These are phyloP conservation scores for Prunus campanulata DNA, from an alignment of 306 rosid genomes.

Conservation along the genomic window DNA sequence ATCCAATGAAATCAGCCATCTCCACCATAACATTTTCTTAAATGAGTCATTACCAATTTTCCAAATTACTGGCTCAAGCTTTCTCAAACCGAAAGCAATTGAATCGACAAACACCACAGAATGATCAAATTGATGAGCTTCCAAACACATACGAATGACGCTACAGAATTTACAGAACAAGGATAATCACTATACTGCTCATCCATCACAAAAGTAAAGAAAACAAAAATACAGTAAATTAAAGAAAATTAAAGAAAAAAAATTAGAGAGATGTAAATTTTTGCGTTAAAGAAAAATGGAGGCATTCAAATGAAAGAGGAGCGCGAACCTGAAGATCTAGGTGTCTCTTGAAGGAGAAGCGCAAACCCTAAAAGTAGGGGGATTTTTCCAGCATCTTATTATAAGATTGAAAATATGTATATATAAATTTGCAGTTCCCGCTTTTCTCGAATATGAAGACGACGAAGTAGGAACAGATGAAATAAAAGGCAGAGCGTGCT, in stretches of 20 bases:
- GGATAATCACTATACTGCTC: background rate
- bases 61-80: background rate
- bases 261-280: background rate
- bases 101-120: background rate
- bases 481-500: background rate
- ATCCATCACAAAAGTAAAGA: background rate
- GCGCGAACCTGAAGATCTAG: slow-evolving; percentile 6
- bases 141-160: background rate
- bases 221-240: background rate
- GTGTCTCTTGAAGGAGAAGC: background rate
- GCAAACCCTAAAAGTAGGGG: slow-evolving; percentile 16
- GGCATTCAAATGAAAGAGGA: background rate
- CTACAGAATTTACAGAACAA: background rate
- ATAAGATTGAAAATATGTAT: background rate
- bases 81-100: background rate
- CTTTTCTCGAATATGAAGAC: background rate
- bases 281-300: background rate
- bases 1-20: too few species aligned
- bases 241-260: background rate
- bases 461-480: background rate
- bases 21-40: background rate
- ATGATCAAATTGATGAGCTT: background rate
- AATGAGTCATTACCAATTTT: background rate
- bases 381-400: background rate
- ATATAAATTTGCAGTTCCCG: background rate